phyloP scores from a whole-genome alignment of 2,329 filamentous ascomycete genomes.

The Claviceps africana region DNA sequence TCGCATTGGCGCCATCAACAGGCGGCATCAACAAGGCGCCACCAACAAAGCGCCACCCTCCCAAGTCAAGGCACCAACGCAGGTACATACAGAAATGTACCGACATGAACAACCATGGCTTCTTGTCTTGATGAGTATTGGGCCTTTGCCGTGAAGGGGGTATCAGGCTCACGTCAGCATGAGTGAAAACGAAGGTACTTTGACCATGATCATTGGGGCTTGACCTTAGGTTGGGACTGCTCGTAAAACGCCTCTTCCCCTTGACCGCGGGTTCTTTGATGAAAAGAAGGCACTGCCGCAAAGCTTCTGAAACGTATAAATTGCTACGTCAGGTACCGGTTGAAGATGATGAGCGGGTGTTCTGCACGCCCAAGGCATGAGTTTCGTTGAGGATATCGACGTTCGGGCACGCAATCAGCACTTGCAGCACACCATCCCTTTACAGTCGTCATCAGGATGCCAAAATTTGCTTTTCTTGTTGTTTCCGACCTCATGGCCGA shows the following conservation, averaged over 20 bases:
- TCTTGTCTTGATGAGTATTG: too few relatives aligned
- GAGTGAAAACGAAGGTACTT: neutral
- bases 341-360: too few relatives aligned
- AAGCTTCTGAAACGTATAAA: neutral
- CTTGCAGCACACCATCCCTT: neutral
- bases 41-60: neutral
- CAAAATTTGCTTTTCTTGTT: conserved; percentile 17
- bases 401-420: neutral
- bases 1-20: neutral
- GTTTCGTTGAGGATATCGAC: too few relatives aligned
- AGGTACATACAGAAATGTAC: neutral
- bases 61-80: neutral
- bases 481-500: conserved; percentile 5
- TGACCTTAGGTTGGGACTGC: neutral
- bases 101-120: neutral
- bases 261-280: neutral
- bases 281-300: too few relatives aligned
- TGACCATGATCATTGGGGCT: neutral
- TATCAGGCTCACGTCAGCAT: neutral
- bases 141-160: neutral
- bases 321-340: neutral
- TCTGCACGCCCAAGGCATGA: too few relatives aligned
- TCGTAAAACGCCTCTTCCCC: neutral
- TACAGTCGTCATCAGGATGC: neutral
- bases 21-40: too few relatives aligned